Base-by-base conservation (phyloP, 1,139 yeast genomes). In the Saccharomycopsis hybrid region DNA sequence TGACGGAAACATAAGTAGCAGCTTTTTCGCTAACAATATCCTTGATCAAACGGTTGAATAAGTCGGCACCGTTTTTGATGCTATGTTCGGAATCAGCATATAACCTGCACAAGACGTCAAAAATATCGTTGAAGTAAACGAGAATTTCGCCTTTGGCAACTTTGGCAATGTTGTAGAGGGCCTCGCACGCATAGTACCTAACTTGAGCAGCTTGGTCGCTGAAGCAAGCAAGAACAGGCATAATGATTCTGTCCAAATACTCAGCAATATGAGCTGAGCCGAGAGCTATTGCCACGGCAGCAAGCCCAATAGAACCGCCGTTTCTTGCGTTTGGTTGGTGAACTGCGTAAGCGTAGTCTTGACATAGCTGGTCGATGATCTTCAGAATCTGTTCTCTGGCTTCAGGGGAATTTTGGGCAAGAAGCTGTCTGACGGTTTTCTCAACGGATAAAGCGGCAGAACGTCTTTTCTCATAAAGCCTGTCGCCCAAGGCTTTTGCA, bases 171-270 rank as follows among this genome's bases (percentile, higher is more conserved):
- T 94, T 94, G 67, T 94, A 94, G 56, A 94, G 73, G 42, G 96
- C 85, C 63, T 94, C 99, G 68, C 98, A 92, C 0, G 98, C 97
- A 65, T 90, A 94, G 61, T 94, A 94, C 48, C 99, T 73, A 5
- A 94, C 98, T 57, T 96, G 77, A 8, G 97, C 95, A 62, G 94
- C 97, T 53, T 94, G 96, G 61, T 94, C 98, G 49, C 95, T 90
- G 65, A 94, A 94, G 54, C 97, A 92, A 0, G 97, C 94, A 59
- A 94, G 72, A 18, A 94, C 96, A 0, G 99, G 97, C 54, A 87
- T 94, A 54, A 92, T 80, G 55, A 94, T 90, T 52, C 83, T 87
- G 54, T 88, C 94, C 49, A 94, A 69, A 61, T 88, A 92, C 54
- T 74, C 62, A 25, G 87, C 80, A 46, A 85, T 78, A 59, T 84